Evolutionary conservation across 1,284 basidiomycete genomes (phyloP), one percentile per base, ranked within the genome.

Genomic region (Chiua sp.): DNA sequence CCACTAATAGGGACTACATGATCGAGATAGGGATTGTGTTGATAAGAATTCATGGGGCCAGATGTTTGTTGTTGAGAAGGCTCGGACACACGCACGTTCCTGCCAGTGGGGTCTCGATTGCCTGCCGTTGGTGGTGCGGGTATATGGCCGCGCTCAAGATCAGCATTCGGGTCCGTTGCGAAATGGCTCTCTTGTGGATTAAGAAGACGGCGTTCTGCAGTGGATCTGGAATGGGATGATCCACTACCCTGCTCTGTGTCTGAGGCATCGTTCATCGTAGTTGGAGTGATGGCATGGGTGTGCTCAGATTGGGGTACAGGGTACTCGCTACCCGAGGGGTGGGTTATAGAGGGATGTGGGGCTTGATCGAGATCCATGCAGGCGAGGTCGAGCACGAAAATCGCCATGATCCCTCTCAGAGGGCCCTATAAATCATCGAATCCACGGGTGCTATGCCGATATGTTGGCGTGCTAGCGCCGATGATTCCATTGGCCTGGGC

Each of bases 1-100:
- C 18, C 7, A 39, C 18, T 39, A 20, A 18, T 20, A 3, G 72
- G 72, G 13, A 74, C 62, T 50, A 75, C 70, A 57, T 63, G 67
- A 42, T 75, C 72, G 15, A 76, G 33, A 4, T 52, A 62, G 47
- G 71, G 59, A 13, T 44, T 12, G 8, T 23, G 1, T 11, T 54
- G 56, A 3, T 11, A 44, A 23, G 51, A 47, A 8, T 13, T 15
- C 7, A 8, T 0, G 3, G 56, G 48, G 20, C 42, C 42, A 37
- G 55, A 5, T 3, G 32, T 32, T 32, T 10, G 32, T 32, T 12
- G 32, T 32, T 12, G 32, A 4, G 62, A 50, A 23, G 63, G 46
- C 12, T 50, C 10, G 28, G 59, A 67, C 4, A 16, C 32, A 32
- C 7, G 32, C 32, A 26, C 26, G 32, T 32, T 12, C 11, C 32